These are phyloP conservation scores for Penicillium tannophilum DNA, from an alignment of 495 filamentous ascomycete genomes.

Conservation along the genomic window DNA sequence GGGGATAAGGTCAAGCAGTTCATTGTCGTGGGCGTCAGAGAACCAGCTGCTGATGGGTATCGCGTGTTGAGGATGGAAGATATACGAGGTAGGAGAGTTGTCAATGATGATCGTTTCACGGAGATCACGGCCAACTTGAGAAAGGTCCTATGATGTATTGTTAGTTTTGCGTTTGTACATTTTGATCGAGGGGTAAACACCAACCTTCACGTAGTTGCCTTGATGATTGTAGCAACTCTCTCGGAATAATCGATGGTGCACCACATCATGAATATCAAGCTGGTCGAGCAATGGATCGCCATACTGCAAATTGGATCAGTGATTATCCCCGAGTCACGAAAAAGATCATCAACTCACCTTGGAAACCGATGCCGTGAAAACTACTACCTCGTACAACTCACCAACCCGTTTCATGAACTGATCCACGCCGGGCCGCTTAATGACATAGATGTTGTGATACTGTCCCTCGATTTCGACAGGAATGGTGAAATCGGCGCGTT, in stretches of 20 bases:
- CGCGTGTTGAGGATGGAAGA: conserved; percentile 98
- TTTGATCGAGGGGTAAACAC: conserved; percentile 9
- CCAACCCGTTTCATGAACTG: conserved; percentile 99
- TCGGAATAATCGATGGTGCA: conserved; percentile 94
- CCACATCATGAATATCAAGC: conserved; percentile 93
- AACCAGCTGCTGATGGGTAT: conserved; percentile 99
- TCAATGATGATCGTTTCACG: conserved; percentile 99
- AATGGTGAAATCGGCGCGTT: conserved; percentile 98
- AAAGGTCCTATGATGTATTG: conserved; percentile 68
- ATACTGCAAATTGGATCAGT: conserved; percentile 59
- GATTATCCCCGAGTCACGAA: conserved; percentile 8
- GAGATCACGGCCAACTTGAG: conserved; percentile 93
- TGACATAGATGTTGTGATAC: conserved; percentile 99
- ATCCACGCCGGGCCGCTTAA: conserved; percentile 96
- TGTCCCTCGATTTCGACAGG: conserved; percentile 99
- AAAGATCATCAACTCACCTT: conserved; percentile 65
- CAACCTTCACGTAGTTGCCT: conserved; percentile 95
- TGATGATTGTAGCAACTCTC: conserved; percentile 99
- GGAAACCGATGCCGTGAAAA: conserved; percentile 97
- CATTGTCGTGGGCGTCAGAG: conserved; percentile 99
- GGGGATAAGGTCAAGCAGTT: conserved; percentile 95
- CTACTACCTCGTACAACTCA: conserved; percentile 96
- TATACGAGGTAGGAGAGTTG: conserved; percentile 98
- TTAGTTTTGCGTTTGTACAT: background rate
- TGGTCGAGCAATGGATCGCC: conserved; percentile 96